phyloP scores from a whole-genome alignment of 106 monocot genomes.

The Dendrobium catenatum region DNA sequence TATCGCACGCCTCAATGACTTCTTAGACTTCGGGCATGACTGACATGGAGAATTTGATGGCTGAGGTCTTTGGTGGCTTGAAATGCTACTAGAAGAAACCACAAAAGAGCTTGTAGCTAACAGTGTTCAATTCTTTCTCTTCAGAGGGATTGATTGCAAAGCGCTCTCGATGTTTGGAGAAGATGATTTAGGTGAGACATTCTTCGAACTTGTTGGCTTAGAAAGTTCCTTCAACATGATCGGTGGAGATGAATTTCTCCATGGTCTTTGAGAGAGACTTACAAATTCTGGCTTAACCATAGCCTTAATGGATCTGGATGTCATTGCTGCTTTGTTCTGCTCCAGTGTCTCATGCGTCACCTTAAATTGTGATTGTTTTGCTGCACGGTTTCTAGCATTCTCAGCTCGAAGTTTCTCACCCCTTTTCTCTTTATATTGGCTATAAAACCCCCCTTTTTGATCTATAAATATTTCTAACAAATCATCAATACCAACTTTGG shows the following conservation, averaged over 20 bases:
- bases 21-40: conserved; percentile 32
- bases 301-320: conserved; percentile 24
- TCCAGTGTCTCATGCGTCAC: conserved; percentile 38
- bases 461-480: conserved; percentile 20
- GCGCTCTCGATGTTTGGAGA: conserved; percentile 31
- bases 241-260: conserved; percentile 83
- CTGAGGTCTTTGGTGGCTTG: conserved; percentile 35
- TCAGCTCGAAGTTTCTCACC: conserved; percentile 57
- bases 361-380: conserved; percentile 44
- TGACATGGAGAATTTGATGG: conserved; percentile 26
- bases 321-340: conserved; percentile 35
- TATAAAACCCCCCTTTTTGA: conserved; percentile 41
- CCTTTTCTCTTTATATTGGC: conserved; percentile 56
- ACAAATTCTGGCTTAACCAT: conserved; percentile 32
- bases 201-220: conserved; percentile 46
- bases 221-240: conserved; percentile 43
- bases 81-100: conserved; percentile 15
- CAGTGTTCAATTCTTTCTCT: conserved; percentile 34
- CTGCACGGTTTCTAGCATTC: conserved; percentile 33
- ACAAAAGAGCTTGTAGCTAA: conserved; percentile 31
- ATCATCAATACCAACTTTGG: conserved; percentile 1
- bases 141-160: conserved; percentile 24
- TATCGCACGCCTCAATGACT: conserved; percentile 16
- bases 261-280: conserved; percentile 34
- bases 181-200: conserved; percentile 37